phyloP scores from a whole-genome alignment of 441 rosid species.

The Croton laevigatus region DNA sequence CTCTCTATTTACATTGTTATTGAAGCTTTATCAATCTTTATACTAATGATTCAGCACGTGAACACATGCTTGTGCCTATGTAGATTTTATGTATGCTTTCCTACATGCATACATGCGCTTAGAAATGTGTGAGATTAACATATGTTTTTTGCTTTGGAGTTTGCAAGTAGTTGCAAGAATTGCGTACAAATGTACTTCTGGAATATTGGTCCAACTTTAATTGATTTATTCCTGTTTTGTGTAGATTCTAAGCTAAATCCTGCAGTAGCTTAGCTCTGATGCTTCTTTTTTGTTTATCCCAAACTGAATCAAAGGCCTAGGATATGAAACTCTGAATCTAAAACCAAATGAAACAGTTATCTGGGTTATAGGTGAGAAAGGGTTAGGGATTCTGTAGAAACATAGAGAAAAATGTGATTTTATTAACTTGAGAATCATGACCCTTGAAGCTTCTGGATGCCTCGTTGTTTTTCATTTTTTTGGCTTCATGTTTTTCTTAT shows the following conservation, averaged over 20 bases:
- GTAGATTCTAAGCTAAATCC: background rate
- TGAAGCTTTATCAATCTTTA: background rate
- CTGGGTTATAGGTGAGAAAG: background rate
- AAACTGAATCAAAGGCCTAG: background rate
- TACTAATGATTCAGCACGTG: background rate
- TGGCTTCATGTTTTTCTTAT: background rate
- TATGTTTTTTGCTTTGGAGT: background rate
- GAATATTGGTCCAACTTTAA: background rate
- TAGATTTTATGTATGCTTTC: background rate
- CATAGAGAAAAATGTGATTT: background rate
- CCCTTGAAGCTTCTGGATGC: background rate
- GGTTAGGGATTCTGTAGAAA: background rate
- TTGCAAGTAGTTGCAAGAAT: background rate
- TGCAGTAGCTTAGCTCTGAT: background rate
- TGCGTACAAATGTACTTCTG: background rate
- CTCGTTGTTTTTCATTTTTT: background rate
- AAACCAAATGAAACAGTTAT: constrained; percentile 3
- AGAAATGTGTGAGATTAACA: background rate
- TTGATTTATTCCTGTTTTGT: background rate
- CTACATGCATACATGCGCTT: too few species aligned
- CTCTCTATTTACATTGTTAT: background rate
- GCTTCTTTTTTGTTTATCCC: background rate
- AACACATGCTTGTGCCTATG: background rate
- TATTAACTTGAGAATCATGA: background rate
- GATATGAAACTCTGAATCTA: background rate